Base-by-base conservation (phyloP, 176 grass and related monocot species). In the Alopecurus myosuroides region DNA sequence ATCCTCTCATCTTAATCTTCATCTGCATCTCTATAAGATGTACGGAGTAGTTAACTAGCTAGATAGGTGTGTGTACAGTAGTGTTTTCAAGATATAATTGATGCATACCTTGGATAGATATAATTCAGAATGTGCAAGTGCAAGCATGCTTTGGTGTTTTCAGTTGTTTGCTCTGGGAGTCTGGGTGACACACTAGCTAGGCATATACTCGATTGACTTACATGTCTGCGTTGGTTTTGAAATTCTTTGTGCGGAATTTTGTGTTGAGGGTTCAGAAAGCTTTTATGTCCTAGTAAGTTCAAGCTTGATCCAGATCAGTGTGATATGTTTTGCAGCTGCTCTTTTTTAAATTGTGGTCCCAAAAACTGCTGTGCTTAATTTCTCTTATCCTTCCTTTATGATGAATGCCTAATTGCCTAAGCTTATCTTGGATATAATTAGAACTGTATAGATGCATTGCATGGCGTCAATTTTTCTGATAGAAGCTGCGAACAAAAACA, bases 81-180 rank as follows among this genome's bases (percentile, higher is more conserved):
- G 36, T 70, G 12, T 30, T 64, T 15, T 23, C 1, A 11, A 13
- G 67, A 23, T 48, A 17, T 57, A 14, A 8, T 45, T 19, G 13
- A 39, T 85, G 56, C 23, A 15, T 74, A 6, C 1, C 22, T 20
- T 20, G 70, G 41, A 30, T 46, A 45, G 2, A 85, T 71, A 36
- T 85, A 49, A 71, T 86, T 70, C 78, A 77, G 82, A 73, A 25
- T 77, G 31, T 76, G 70, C 1, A 58, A 4, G 31, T 76, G 70
- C 1, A 58, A 4, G 14, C 2, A 40, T 2, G 26, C 25, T 46
- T 65, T 14, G 46, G 19, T n/a, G 11, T 66, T 83, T 74, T 4
- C 23, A 70, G 19, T 76, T 89, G 30, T 74, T 58, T 77, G n/a
- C 60, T 31, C 13, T 17, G 28, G 28, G 0, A 29, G 25, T 30